These are phyloP conservation scores for Juncus inflexus DNA, from an alignment of 176 grass and related monocot genomes.

Conservation along the genomic window DNA sequence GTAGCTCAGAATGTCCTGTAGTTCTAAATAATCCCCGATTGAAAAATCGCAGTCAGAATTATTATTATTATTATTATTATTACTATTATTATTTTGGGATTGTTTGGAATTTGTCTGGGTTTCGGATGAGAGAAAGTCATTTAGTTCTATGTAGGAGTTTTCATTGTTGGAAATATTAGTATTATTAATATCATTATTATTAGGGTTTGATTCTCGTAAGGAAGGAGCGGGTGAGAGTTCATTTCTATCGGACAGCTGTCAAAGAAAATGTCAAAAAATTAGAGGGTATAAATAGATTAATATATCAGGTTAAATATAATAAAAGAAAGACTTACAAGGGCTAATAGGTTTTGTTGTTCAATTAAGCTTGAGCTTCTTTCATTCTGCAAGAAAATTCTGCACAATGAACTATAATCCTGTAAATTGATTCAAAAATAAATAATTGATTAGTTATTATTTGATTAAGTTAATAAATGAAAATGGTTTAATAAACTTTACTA, in stretches of 20 bases:
- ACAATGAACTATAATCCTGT: slow-evolving; percentile 59
- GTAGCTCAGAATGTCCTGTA: slow-evolving; percentile 46
- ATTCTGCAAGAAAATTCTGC: slow-evolving; percentile 39
- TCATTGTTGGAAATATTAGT: slow-evolving; percentile 25
- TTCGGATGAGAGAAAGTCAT: slow-evolving; percentile 27
- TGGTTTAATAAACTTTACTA: too few relatives aligned
- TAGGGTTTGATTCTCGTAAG: too few relatives aligned
- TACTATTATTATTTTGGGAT: too few relatives aligned
- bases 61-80: not conserved
- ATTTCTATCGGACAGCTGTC: too few relatives aligned
- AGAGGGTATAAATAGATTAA: too few relatives aligned
- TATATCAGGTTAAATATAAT: too few relatives aligned
- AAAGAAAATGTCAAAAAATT: too few relatives aligned
- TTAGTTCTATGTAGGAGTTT: slow-evolving; percentile 25
- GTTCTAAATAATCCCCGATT: slow-evolving; percentile 41
- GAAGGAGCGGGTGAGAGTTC: too few relatives aligned
- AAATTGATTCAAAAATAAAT: slow-evolving; percentile 11
- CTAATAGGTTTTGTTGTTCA: slow-evolving; percentile 14
- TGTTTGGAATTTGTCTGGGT: slow-evolving; percentile 23
- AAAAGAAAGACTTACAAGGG: too few relatives aligned
- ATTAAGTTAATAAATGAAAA: too few relatives aligned
- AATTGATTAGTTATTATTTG: too few relatives aligned
- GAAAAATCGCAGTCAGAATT: slow-evolving; percentile 16
- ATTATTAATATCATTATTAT: not conserved
- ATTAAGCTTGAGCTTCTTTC: slow-evolving; percentile 20